Evolutionary conservation across 768 basidiomycete genomes (phyloP), one percentile per base, ranked within the genome.

Genomic region (Sporobolomyces roseus): DNA sequence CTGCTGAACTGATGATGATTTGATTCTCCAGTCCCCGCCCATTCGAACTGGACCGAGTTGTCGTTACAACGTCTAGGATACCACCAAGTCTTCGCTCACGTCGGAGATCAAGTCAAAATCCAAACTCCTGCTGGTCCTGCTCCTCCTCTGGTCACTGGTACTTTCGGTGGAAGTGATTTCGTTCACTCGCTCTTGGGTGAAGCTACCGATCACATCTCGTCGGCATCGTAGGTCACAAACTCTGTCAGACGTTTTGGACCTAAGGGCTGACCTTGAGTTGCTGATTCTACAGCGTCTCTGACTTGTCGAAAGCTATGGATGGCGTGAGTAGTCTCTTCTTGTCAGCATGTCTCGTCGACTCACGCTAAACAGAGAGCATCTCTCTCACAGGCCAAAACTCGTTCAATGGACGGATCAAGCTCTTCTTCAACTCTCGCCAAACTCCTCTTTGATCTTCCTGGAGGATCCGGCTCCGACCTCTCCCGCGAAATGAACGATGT

Each of bases 1-100:
- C n/a, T n/a, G n/a, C n/a, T n/a, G n/a, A n/a, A n/a, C n/a, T n/a
- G n/a, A n/a, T n/a, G n/a, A n/a, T n/a, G n/a, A n/a, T n/a, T n/a
- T n/a, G n/a, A n/a, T n/a, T n/a, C n/a, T n/a, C n/a, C n/a, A n/a
- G n/a, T 89, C 77, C 80, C 90, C 4, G 90, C 92, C 0, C 93
- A 96, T 77, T 72, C 77, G 8, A 82, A 91, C 79, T 90, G 87
- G 84, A 87, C 87, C 78, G 89, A 92, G 78, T 82, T 94, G 14
- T 82, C 85, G 1, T 84, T 97, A 17, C 84, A 87, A 41, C 81
- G 83, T 0, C 80, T 91, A 80, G 93, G 93, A 0, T 81, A 92
- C 77, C 71, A 77, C 0, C 81, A 91, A 49, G 87, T 94, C 4
- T 97, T 96, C 79, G 78, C 85, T 33, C 93, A 97, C 74, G 89